These are phyloP conservation scores for Cystofilobasidium bisporidii DNA, from an alignment of 768 basidiomycete genomes.

Conservation along the genomic window DNA sequence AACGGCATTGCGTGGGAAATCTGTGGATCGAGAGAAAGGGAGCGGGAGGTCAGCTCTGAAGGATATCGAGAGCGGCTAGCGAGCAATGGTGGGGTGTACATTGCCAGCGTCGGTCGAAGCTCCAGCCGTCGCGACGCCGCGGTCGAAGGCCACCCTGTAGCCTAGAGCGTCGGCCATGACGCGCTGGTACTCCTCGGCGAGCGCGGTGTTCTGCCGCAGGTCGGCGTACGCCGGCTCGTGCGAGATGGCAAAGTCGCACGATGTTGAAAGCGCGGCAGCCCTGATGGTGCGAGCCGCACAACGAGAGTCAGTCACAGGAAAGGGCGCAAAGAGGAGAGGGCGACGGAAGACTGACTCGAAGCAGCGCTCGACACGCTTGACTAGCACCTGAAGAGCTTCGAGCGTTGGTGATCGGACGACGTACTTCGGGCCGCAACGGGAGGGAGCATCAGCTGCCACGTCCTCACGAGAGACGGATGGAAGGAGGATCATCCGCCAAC, in stretches of 20 bases:
- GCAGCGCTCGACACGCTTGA: not conserved
- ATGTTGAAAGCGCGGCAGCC: conserved; percentile 31
- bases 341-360: too few species aligned
- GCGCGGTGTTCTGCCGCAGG: conserved; percentile 21
- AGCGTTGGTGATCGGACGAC: conserved; percentile 7
- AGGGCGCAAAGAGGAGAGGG: not conserved
- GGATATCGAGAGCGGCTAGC: too few species aligned
- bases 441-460: too few species aligned
- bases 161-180: conserved; percentile 22
- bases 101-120: conserved; percentile 33
- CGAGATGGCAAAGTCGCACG: conserved; percentile 29
- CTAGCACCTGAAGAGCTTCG: conserved; percentile 3
- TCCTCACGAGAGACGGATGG: too few species aligned
- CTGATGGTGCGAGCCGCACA: too few species aligned
- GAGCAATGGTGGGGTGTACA: conserved; percentile 7
- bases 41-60: too few species aligned
- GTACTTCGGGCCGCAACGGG: too few species aligned
- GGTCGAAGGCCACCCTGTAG: conserved; percentile 8
- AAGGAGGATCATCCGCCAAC: too few species aligned
- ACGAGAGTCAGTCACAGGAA: too few species aligned
- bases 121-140: conserved; percentile 7
- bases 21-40: not conserved
- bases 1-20: conserved; percentile 15
- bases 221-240: conserved; percentile 28
- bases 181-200: conserved; percentile 27